A percentile compares a stretch with the other conserved stretches of the same genome.
Evolutionary conservation across 495 filamentous ascomycete species (phyloP).

Genomic region (Neurospora africana): DNA sequence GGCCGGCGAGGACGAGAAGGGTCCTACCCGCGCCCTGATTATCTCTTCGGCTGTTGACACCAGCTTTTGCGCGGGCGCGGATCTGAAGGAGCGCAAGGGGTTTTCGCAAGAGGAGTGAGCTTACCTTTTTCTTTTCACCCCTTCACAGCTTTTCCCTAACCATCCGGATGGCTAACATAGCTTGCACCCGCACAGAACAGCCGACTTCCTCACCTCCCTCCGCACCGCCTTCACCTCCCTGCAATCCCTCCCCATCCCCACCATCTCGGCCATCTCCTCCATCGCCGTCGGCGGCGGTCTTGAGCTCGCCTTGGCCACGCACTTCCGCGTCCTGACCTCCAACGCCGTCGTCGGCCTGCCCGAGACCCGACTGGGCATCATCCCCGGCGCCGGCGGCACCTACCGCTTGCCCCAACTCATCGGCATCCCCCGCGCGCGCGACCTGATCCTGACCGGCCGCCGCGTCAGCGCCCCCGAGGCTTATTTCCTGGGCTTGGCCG

Average conservation of each 20-base stretch:
- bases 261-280: slow-evolving; percentile 72
- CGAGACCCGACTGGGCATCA: slow-evolving; percentile 83
- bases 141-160: background rate
- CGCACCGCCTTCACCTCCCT: slow-evolving; percentile 60
- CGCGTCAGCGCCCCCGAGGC: slow-evolving; percentile 69
- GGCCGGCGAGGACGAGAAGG: slow-evolving; percentile 29
- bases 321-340: slow-evolving; percentile 72
- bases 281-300: slow-evolving; percentile 84
- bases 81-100: slow-evolving; percentile 73
- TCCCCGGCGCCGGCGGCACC: slow-evolving; percentile 89
- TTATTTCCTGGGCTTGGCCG: slow-evolving; percentile 71
- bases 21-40: slow-evolving; percentile 64
- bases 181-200: too few species aligned
- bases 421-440: slow-evolving; percentile 62
- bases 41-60: slow-evolving; percentile 66
- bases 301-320: slow-evolving; percentile 77
- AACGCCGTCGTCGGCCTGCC: slow-evolving; percentile 69
- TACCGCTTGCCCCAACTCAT: slow-evolving; percentile 71
- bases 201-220: slow-evolving; percentile 63
- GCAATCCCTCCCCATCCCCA: slow-evolving; percentile 67
- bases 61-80: slow-evolving; percentile 88
- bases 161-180: background rate
- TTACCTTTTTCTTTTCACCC: slow-evolving; percentile 3
- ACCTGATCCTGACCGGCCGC: slow-evolving; percentile 78
- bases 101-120: slow-evolving; percentile 61